Base-by-base conservation (phyloP, 805 yeast species). In the Metschnikowia vanudenii region DNA sequence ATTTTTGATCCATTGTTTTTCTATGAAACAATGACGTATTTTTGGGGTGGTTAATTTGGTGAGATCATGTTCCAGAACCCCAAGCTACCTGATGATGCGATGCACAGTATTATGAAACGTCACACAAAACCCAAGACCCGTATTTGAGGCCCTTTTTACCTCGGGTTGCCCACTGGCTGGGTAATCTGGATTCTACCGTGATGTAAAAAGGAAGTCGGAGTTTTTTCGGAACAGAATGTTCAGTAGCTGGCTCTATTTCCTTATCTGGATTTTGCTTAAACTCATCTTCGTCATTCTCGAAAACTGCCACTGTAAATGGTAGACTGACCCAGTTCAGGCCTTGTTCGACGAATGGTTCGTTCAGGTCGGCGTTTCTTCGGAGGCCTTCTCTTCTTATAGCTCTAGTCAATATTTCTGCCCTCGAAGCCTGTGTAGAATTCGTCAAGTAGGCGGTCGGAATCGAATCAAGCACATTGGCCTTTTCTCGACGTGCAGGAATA, bases 371-470 rank as follows among this genome's bases (percentile, higher is more conserved):
- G 17, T 30, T 17, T 16, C 45, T 33, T 10, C 39, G 39, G 11
- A 17, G 30, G 8, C 45, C 41, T 16, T 50, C 56, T 12, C 46
- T 36, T 10, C 49, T 46, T 18, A 62, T 63, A 29, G 56, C 35
- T 31, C 75, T 46, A 38, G 62, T 48, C 20, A 64, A 50, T 22
- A 59, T 41, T 46, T 71, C 76, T 1, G 69, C 60, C 19, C 69
- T 58, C 5, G 71, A 58, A 1, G 54, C 43, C 9, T 61, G 56
- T 1, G 73, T 67, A 16, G 57, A 46, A 12, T 59, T 47, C 1
- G 70, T 67, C 29, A 71, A 46, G 22, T 53, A 60, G 2, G 64
- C 54, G 5, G 74, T 67, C 1, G 76, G 76, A 1, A 71, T 60
- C 1, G 64, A 51, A 30, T 69, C 63, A 17, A 69, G 54, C 6